Conservation (phyloP, 1,284 basidiomycete genomes). For the Ustilago nuda region DNA sequence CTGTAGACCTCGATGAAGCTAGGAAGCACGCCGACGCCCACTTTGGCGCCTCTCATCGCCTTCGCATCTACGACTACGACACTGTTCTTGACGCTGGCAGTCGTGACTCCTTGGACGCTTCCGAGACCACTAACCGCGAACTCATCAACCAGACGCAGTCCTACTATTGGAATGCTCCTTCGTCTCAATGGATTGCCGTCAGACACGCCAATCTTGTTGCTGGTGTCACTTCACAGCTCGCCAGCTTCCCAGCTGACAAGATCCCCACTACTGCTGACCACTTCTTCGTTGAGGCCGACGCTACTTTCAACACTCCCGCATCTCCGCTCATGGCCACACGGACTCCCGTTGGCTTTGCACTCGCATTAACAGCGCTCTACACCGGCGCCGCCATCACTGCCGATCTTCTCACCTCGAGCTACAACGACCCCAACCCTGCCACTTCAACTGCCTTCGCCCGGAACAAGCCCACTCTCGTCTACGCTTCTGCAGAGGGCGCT, state of each 20-base stretch:
- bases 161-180: conserved; percentile 49
- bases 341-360: conserved; percentile 50
- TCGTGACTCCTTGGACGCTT: conserved; percentile 16
- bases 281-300: conserved; percentile 50
- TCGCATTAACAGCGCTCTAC: conserved; percentile 61
- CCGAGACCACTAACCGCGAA: conserved; percentile 21
- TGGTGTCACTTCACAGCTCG: conserved; percentile 59
- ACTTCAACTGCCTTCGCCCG: conserved; percentile 20
- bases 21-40: conserved; percentile 11
- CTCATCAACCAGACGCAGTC: conserved; percentile 48
- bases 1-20: conserved; percentile 35
- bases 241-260: conserved; percentile 61
- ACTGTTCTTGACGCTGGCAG: conserved; percentile 42
- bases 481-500: conserved; percentile 48
- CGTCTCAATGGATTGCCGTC: conserved; percentile 52
- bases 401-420: conserved; percentile 37
- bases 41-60: conserved; percentile 39
- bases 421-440: conserved; percentile 45
- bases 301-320: conserved; percentile 21
- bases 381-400: conserved; percentile 60
- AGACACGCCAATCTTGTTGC: conserved; percentile 52
- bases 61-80: conserved; percentile 43
- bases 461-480: conserved; percentile 55
- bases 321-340: conserved; percentile 44
- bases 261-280: conserved; percentile 52